Conservation (phyloP, 371 early-diverging fungal genomes). For the Catenaria anguillulae region DNA sequence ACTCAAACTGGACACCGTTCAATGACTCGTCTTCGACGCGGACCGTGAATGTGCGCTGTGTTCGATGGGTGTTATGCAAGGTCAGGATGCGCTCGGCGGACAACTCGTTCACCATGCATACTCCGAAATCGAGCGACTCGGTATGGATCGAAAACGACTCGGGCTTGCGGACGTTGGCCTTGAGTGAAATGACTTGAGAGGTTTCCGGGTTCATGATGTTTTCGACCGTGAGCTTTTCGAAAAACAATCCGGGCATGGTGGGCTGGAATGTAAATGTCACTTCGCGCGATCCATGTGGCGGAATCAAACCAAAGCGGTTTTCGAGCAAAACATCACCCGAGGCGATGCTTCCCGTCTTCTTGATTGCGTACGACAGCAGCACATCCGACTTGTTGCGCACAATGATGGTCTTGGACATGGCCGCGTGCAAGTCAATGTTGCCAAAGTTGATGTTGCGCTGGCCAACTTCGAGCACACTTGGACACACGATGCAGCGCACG, state of each 20-base stretch:
- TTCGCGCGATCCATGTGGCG: conserved; percentile 80
- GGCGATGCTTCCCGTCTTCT: conserved; percentile 89
- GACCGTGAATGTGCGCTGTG: conserved; percentile 65
- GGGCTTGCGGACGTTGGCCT: conserved; percentile 81
- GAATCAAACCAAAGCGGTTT: conserved; percentile 66
- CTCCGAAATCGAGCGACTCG: conserved; percentile 58
- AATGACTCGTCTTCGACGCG: conserved; percentile 51
- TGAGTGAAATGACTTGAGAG: conserved; percentile 61
- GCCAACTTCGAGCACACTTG: conserved; percentile 80
- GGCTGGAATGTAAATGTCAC: conserved; percentile 88
- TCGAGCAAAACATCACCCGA: conserved; percentile 77
- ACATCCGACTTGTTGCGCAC: conserved; percentile 82
- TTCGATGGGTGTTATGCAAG: conserved; percentile 59
- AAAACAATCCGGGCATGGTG: conserved; percentile 65
- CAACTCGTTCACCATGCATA: conserved; percentile 38
- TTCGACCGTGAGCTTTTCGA: conserved; percentile 73
- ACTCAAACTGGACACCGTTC: conserved; percentile 46
- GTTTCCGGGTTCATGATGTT: conserved; percentile 79
- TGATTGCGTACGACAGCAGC: conserved; percentile 75
- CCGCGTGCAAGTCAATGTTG: conserved; percentile 68
- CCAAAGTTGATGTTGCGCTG: conserved; percentile 97
- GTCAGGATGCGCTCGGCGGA: conserved; percentile 32
- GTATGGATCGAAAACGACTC: conserved; percentile 72
- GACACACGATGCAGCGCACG: conserved; percentile 64
- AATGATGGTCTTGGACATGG: conserved; percentile 71